Conservation (phyloP, 805 yeast species). For the Teunomyces funiuensis region DNA sequence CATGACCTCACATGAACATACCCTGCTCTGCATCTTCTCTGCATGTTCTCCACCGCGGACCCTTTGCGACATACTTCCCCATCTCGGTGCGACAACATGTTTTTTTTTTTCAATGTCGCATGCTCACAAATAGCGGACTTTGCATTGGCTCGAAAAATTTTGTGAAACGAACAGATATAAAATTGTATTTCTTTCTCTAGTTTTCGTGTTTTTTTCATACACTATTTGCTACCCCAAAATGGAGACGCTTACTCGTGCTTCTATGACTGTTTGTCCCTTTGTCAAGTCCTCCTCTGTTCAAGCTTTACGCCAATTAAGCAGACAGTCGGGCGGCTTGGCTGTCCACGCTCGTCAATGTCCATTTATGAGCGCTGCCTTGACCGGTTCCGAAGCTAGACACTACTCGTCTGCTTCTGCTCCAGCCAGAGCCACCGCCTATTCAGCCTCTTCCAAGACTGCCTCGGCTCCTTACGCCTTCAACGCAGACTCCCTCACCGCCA, state of each 20-base stretch:
- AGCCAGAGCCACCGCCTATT: slow-evolving; percentile 45
- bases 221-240: no score
- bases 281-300: slow-evolving; percentile 61
- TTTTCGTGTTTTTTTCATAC: not conserved
- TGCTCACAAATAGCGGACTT: slow-evolving; percentile 4
- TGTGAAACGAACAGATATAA: slow-evolving; percentile 1
- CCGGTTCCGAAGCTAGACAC: slow-evolving; percentile 20
- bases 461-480: slow-evolving; percentile 35
- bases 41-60: no score
- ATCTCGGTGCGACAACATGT: not conserved
- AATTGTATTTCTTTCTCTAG: not conserved
- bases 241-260: slow-evolving; percentile 79
- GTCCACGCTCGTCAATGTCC: slow-evolving; percentile 77
- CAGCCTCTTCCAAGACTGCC: slow-evolving; percentile 44
- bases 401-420: slow-evolving; percentile 51
- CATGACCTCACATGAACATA: no score
- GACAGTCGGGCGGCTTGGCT: slow-evolving; percentile 43
- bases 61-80: no score
- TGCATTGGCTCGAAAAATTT: slow-evolving; percentile 3
- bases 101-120: not conserved
- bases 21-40: no score
- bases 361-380: slow-evolving; percentile 76
- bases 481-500: slow-evolving; percentile 24
- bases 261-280: slow-evolving; percentile 82
- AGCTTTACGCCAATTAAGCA: slow-evolving; percentile 57